A percentile compares a stretch with the other conserved stretches of the same genome.
These are phyloP conservation scores for Sphagnum fallax DNA, from an alignment of 228 moss, liverwort and hornwort species.

Conservation along the genomic window DNA sequence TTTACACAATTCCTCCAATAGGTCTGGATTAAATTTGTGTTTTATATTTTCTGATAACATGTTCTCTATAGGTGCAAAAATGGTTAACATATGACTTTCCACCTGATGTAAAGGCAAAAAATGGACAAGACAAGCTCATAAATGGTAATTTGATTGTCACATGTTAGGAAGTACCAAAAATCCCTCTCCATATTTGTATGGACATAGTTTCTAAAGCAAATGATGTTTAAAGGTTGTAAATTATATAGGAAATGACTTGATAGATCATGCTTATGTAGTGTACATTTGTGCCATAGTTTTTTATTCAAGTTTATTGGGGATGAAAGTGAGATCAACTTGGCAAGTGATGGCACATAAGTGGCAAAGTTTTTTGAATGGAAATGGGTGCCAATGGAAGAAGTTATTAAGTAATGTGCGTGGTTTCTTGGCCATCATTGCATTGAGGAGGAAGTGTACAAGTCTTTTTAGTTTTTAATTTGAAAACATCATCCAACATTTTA, in stretches of 20 bases:
- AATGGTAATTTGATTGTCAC: slow-evolving; percentile 42
- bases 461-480: background rate
- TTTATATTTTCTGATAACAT: background rate
- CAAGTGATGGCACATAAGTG: slow-evolving; percentile 53
- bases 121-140: slow-evolving; percentile 87
- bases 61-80: slow-evolving; percentile 48
- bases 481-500: background rate
- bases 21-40: background rate
- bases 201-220: background rate
- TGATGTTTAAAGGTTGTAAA: background rate
- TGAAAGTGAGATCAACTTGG: slow-evolving; percentile 61
- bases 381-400: slow-evolving; percentile 59
- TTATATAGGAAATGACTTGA: too few species aligned
- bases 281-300: slow-evolving; percentile 36
- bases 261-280: background rate
- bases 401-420: slow-evolving; percentile 35
- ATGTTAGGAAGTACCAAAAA: too few species aligned
- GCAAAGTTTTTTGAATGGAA: slow-evolving; percentile 78
- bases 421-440: background rate
- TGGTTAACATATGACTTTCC: slow-evolving; percentile 89
- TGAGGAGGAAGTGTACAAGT: background rate
- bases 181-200: background rate
- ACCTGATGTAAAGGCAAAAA: slow-evolving; percentile 59
- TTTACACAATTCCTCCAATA: too few species aligned
- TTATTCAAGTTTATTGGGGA: slow-evolving; percentile 63